Evolutionary conservation across 805 yeast genomes (phyloP).

Genomic region (Spathaspora girioi): DNA sequence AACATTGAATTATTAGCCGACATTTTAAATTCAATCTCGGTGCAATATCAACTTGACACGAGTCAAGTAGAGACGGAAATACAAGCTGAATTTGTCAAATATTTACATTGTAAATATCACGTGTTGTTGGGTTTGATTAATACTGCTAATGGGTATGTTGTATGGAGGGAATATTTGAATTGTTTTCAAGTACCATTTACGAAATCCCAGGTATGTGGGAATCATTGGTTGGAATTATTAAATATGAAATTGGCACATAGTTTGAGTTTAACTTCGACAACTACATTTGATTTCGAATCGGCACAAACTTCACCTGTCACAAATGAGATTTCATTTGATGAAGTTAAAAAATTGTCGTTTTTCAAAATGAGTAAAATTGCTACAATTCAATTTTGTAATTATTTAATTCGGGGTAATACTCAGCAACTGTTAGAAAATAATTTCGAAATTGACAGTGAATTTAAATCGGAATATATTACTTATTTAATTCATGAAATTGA

Average conservation of each 20-base stretch:
- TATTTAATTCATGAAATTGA: constrained; percentile 22
- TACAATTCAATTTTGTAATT: constrained; percentile 23
- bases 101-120: constrained; percentile 30
- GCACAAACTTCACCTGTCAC: no score
- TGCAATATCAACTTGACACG: background rate
- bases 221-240: constrained; percentile 31
- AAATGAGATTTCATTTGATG: constrained; percentile 7
- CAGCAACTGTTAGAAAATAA: constrained; percentile 11
- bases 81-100: constrained; percentile 23
- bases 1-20: constrained; percentile 18
- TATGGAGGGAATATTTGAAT: constrained; percentile 28
- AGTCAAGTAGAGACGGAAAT: constrained; percentile 1
- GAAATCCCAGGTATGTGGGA: constrained; percentile 31
- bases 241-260: constrained; percentile 15
- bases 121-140: constrained; percentile 25
- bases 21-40: constrained; percentile 12
- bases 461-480: constrained; percentile 23
- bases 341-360: constrained; percentile 17
- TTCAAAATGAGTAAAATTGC: constrained; percentile 17
- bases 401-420: constrained; percentile 15
- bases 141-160: constrained; percentile 12
- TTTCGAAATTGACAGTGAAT: constrained; percentile 11
- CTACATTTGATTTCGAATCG: no score
- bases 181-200: constrained; percentile 17
- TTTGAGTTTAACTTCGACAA: background rate